These are phyloP conservation scores for Vaccinium vitisidaea DNA, from an alignment of 148 eudicot genomes.

Conservation along the genomic window DNA sequence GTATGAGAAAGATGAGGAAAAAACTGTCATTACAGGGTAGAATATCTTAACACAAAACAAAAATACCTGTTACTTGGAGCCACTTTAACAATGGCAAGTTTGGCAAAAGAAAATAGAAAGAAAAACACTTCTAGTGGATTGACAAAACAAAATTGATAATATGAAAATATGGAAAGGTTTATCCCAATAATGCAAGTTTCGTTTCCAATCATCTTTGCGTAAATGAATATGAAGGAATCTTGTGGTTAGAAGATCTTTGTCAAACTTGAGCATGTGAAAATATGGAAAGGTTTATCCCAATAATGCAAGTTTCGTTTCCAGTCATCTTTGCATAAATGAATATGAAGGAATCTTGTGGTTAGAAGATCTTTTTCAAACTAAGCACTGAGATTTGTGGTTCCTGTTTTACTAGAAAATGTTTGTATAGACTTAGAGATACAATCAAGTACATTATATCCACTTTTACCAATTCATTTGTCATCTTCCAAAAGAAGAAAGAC, in stretches of 20 bases:
- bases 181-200: background rate
- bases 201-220: background rate
- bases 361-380: background rate
- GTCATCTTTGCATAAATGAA: background rate
- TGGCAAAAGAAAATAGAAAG: background rate
- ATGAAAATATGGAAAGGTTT: background rate
- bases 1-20: background rate
- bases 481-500: background rate
- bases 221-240: background rate
- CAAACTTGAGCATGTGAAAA: background rate
- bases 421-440: background rate
- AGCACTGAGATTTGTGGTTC: background rate
- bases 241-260: background rate
- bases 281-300: background rate
- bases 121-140: background rate
- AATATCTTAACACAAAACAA: background rate
- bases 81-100: constrained; percentile 6
- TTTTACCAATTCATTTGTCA: background rate
- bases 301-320: background rate
- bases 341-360: background rate
- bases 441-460: background rate
- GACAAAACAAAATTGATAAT: no score
- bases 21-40: background rate
- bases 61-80: constrained; percentile 6
- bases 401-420: background rate